Percentiles rank a stretch among this genome's conserved stretches.
These are phyloP conservation scores for Russula abietina DNA, from an alignment of 768 basidiomycete species.

Conservation along the genomic window DNA sequence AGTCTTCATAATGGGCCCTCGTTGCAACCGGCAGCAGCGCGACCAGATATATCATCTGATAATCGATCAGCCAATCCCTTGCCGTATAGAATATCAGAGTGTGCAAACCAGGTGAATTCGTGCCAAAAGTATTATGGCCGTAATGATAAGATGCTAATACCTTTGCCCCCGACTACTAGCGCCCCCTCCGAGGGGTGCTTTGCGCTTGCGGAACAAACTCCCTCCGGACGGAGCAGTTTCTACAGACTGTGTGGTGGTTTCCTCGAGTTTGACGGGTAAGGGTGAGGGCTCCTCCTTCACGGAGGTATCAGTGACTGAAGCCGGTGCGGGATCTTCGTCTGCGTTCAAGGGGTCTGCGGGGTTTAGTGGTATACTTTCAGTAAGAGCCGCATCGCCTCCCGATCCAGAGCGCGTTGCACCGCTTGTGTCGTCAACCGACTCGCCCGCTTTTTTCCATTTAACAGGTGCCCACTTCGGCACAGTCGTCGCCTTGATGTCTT, in stretches of 20 bases:
- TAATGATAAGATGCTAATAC: neutral
- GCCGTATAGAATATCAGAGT: neutral
- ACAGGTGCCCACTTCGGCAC: slow-evolving; percentile 23
- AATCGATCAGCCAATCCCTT: neutral
- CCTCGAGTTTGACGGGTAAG: slow-evolving; percentile 15
- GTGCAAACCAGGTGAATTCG: neutral
- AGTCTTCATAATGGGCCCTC: too few relatives aligned
- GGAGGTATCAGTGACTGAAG: neutral
- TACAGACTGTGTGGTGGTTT: neutral
- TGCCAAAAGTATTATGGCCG: neutral
- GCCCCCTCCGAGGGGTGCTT: slow-evolving; percentile 17
- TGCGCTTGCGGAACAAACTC: slow-evolving; percentile 24
- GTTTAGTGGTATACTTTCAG: neutral
- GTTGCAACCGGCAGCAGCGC: too few relatives aligned
- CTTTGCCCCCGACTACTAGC: slow-evolving; percentile 18
- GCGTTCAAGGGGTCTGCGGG: neutral
- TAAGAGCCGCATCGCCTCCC: neutral
- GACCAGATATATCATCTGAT: neutral
- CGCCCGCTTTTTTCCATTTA: slow-evolving; percentile 24
- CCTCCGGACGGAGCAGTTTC: slow-evolving; percentile 1
- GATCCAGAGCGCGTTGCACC: neutral
- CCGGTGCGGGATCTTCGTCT: neutral
- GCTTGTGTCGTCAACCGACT: neutral
- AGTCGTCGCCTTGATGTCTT: slow-evolving; percentile 6
- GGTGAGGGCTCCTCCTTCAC: slow-evolving; percentile 14